Percentiles rank a stretch among this genome's conserved stretches.
Evolutionary conservation across 2,329 filamentous ascomycete species (phyloP).

Genomic region (Anthostomella pinea): DNA sequence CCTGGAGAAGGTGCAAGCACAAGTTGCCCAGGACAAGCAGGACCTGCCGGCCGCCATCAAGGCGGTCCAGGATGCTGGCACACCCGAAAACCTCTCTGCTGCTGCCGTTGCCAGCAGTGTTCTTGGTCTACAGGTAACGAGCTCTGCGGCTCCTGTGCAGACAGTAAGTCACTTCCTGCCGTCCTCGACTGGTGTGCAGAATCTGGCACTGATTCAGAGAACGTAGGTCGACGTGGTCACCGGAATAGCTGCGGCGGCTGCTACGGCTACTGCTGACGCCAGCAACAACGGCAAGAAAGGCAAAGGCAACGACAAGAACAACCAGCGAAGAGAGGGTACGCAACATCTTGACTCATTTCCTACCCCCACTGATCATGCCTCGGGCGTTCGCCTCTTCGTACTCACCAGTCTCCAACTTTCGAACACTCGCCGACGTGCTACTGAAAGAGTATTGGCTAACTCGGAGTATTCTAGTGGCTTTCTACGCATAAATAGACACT

Average conservation of each 20-base stretch:
- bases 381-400: too few relatives aligned
- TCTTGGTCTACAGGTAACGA: slow-evolving; percentile 30
- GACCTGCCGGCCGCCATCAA: slow-evolving; percentile 48
- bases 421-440: too few relatives aligned
- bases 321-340: slow-evolving; percentile 15
- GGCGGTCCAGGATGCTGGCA: slow-evolving; percentile 43
- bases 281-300: slow-evolving; percentile 6
- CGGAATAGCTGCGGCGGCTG: slow-evolving; percentile 8
- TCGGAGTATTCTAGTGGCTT: too few relatives aligned
- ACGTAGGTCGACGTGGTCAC: slow-evolving; percentile 1
- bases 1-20: slow-evolving; percentile 42
- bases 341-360: slow-evolving; percentile 12
- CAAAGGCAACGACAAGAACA: slow-evolving; percentile 10
- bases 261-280: slow-evolving; percentile 12
- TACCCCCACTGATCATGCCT: too few relatives aligned
- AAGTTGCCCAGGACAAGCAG: slow-evolving; percentile 49
- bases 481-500: too few relatives aligned
- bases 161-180: slow-evolving; percentile 31
- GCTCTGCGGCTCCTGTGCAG: slow-evolving; percentile 31
- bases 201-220: too few relatives aligned
- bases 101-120: slow-evolving; percentile 40
- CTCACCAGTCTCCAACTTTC: too few relatives aligned
- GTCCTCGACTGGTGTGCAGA: too few relatives aligned
- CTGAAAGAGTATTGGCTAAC: too few relatives aligned
- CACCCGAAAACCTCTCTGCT: slow-evolving; percentile 28